A percentile compares a stretch with the other conserved stretches of the same genome.
phyloP scores from a whole-genome alignment of 495 filamentous ascomycete species.

The Stereocaulon alpinum region DNA sequence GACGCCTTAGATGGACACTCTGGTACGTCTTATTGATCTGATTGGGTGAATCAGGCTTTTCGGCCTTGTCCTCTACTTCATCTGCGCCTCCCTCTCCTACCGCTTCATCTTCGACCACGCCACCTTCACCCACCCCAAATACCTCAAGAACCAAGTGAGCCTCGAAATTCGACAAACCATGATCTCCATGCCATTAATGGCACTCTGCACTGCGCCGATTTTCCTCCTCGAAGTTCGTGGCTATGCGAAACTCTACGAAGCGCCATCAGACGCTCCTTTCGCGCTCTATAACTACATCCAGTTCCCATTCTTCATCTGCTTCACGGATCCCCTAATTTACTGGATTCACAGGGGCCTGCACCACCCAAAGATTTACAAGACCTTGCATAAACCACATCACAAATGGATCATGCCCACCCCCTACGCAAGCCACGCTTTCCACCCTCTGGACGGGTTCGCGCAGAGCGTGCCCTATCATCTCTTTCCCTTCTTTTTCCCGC shows the following conservation, averaged over 20 bases:
- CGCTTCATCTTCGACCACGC: slow-evolving; percentile 88
- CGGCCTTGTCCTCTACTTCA: slow-evolving; percentile 72
- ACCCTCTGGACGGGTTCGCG: slow-evolving; percentile 87
- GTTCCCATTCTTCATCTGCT: slow-evolving; percentile 83
- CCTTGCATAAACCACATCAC: slow-evolving; percentile 93
- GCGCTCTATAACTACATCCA: slow-evolving; percentile 71
- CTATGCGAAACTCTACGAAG: slow-evolving; percentile 79
- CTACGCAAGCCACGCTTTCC: slow-evolving; percentile 86
- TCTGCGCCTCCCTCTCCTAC: slow-evolving; percentile 76
- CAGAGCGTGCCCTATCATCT: slow-evolving; percentile 90
- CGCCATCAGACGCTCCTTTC: slow-evolving; percentile 58
- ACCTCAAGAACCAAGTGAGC: slow-evolving; percentile 83
- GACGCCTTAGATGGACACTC: background rate
- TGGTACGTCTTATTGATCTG: background rate
- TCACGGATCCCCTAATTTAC: slow-evolving; percentile 93
- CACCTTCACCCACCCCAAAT: slow-evolving; percentile 84
- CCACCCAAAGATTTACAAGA: slow-evolving; percentile 73
- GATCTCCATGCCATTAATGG: slow-evolving; percentile 68
- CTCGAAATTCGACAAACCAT: slow-evolving; percentile 78
- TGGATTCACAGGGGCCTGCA: slow-evolving; percentile 89
- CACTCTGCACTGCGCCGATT: slow-evolving; percentile 70
- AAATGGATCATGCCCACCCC: slow-evolving; percentile 99
- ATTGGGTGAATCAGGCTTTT: slow-evolving; percentile 54
- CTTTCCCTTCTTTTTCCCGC: slow-evolving; percentile 86
- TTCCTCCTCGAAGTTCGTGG: slow-evolving; percentile 79